These are phyloP conservation scores for Erigeron canadensis DNA, from an alignment of 129 eudicot genomes.

Conservation along the genomic window DNA sequence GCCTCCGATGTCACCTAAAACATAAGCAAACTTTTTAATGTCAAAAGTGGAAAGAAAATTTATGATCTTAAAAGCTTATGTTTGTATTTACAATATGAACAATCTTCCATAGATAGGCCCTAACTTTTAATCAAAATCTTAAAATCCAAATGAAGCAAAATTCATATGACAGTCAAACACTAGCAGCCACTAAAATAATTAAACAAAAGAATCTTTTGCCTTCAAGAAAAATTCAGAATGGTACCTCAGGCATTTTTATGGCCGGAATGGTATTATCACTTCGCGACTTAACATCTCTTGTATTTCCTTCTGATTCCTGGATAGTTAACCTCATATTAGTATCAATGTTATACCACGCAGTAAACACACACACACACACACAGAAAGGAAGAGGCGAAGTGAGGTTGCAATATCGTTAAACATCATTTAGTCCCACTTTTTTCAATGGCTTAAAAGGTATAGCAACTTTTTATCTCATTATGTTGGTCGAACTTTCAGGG, in stretches of 20 bases:
- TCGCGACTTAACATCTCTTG: slow-evolving; percentile 30
- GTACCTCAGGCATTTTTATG: slow-evolving; percentile 60
- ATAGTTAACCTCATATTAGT: slow-evolving; percentile 12
- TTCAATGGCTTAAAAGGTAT: not conserved
- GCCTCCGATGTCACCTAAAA: slow-evolving; percentile 69
- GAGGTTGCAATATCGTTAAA: not conserved
- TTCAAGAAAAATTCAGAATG: slow-evolving; percentile 12
- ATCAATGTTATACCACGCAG: slow-evolving; percentile 10
- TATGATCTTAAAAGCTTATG: slow-evolving; percentile 9
- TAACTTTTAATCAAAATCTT: not conserved
- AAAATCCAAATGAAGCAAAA: slow-evolving; percentile 1
- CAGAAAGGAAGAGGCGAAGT: not conserved
- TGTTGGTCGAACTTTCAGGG: no score
- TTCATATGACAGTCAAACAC: slow-evolving; percentile 2
- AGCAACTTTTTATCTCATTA: no score
- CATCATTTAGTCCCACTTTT: slow-evolving; percentile 4
- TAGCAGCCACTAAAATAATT: slow-evolving; percentile 5
- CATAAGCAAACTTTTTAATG: not conserved
- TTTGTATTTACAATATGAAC: not conserved
- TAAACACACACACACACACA: not conserved
- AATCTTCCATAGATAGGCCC: not conserved
- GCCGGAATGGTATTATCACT: slow-evolving; percentile 40
- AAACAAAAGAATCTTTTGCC: not conserved
- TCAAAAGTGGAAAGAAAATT: slow-evolving; percentile 18
- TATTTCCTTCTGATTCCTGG: slow-evolving; percentile 45